Evolutionary conservation across 2,329 filamentous ascomycete species (phyloP), one percentile per base, ranked within the genome.

Genomic region (Colletotrichum shisoi): DNA sequence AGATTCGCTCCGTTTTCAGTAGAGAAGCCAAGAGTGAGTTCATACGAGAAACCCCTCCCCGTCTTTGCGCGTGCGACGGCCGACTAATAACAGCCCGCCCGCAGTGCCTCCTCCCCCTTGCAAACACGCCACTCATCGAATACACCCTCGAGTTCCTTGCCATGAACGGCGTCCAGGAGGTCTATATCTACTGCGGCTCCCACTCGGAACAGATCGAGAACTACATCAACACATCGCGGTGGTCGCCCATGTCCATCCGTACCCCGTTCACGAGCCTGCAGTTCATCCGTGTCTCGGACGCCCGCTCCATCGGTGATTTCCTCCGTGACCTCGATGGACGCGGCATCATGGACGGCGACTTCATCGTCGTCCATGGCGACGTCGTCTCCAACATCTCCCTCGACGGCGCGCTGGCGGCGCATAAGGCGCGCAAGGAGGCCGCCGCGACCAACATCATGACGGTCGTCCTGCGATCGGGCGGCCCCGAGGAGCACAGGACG

Each of bases 391-490:
- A 97, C 74, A 82, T 98, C 63, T 87, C 91, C 19, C 88, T 99
- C n/a, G 92, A 94, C 69, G 83, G 83, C 54, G 91, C 91, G 9
- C 81, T 99, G 58, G 87, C 89, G 3, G 89, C 88, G 60, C 95
- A 99, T 77, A 88, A 92, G 68, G 89, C 89, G 62, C 89, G 95
- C 67, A 88, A 93, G 67, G 87, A 90, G 74, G 88, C 89, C 61
- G 93, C 96, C 80, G 94, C 95, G 74, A 94, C 96, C 76, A 93
- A 94, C 44, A 97, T 97, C 79, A 98, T 99, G 95, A 99, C 95
- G 3, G 91, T 97, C 85, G 87, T 99, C 13, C 81, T 98, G 67
- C 87, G 93, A 52, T 90, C 94, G 76, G 91, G 89, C 9, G 92
- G 92, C 52, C 80, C 85, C 7, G 79, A 79, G 9, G 83, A 83